Base-by-base conservation (phyloP, 306 rosid species). In the Lithocarpus polystachyus region DNA sequence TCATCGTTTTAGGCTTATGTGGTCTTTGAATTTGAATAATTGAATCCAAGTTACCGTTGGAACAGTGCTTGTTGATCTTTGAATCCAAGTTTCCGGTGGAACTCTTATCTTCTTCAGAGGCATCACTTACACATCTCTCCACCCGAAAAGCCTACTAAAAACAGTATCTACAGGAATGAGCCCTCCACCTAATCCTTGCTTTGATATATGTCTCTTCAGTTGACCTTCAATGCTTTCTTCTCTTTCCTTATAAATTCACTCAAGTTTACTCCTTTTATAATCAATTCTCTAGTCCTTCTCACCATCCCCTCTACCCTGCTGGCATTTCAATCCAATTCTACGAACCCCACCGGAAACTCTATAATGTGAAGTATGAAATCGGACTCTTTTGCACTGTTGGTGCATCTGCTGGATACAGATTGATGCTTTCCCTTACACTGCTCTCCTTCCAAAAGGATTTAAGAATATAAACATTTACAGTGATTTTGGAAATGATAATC, bases 221-320 rank as follows among this genome's bases (percentile, higher is more conserved):
- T 26, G 28, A 26, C 28, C 28, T 26, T 1, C 1, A 26, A 26
- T 68, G 92, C 92, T 7, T 24, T 88, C 48, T 90, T 90, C 84
- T 88, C 91, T 29, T 87, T 73, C 85, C 74, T 89, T 79, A 84
- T 91, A 37, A 91, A 87, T 54, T 75, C 87, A 0, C 86, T 81
- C 22, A 70, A 84, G 77, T 81, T 91, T 86, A 89, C 90, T 28
- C 83, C 91, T 26, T 87, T 56, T 68, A 79, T 82, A 33, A 33
- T 84, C 48, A 87, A 87, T 62, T 86, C 95, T 28, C 82, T 89
- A 29, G 83, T 89, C 71, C 83, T 89, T 68, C 87, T 91, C 35
- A 86, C 90, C 5, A 64, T 91, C 24, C 84, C 93, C 68, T 79
- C 89, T 11, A 52, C 28, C 24, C 93, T 87, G 77, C 85, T 87